These are phyloP conservation scores for Lagenidium giganteum DNA, from an alignment of 352 stramenopile genomes.

Conservation along the genomic window DNA sequence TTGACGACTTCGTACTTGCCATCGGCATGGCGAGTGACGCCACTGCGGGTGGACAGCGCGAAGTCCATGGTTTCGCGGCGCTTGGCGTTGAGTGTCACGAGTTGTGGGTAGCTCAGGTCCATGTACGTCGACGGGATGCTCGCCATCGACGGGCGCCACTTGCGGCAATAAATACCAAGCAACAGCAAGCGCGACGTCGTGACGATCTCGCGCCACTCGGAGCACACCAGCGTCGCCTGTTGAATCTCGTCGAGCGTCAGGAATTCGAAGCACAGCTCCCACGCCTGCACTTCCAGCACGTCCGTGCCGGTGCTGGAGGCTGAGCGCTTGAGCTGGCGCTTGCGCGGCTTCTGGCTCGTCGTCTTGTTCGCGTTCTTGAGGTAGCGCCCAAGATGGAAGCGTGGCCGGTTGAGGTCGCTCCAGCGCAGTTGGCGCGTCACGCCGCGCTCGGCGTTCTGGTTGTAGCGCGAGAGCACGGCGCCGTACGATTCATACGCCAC, in stretches of 20 bases:
- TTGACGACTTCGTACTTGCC: conserved; percentile 55
- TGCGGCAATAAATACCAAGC: conserved; percentile 49
- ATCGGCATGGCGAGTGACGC: conserved; percentile 28
- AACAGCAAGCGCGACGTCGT: conserved; percentile 35
- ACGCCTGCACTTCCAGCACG: conserved; percentile 37
- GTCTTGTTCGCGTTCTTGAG: conserved; percentile 10
- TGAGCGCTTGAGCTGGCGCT: conserved; percentile 20
- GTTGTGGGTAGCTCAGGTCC: conserved; percentile 16
- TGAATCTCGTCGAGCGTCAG: conserved; percentile 47
- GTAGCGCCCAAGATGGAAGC: conserved; percentile 21
- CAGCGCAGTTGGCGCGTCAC: conserved; percentile 43
- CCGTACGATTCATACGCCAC: conserved; percentile 75
- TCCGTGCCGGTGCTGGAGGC: conserved; percentile 17
- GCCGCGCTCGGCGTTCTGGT: conserved; percentile 7
- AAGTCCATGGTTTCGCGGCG: conserved; percentile 22
- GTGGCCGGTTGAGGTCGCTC: conserved; percentile 58
- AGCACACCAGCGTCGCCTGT: conserved; percentile 33
- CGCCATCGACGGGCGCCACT: conserved; percentile 30
- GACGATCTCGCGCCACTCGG: conserved; percentile 55
- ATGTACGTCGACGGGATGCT: conserved; percentile 38
- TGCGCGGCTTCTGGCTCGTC: conserved; percentile 24
- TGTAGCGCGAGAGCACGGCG: conserved; percentile 47
- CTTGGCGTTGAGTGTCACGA: conserved; percentile 33
- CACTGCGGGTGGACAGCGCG: conserved; percentile 57
- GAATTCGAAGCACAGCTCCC: conserved; percentile 78